Evolutionary conservation across 1,139 yeast genomes (phyloP).

Genomic region (Pichia sp.): DNA sequence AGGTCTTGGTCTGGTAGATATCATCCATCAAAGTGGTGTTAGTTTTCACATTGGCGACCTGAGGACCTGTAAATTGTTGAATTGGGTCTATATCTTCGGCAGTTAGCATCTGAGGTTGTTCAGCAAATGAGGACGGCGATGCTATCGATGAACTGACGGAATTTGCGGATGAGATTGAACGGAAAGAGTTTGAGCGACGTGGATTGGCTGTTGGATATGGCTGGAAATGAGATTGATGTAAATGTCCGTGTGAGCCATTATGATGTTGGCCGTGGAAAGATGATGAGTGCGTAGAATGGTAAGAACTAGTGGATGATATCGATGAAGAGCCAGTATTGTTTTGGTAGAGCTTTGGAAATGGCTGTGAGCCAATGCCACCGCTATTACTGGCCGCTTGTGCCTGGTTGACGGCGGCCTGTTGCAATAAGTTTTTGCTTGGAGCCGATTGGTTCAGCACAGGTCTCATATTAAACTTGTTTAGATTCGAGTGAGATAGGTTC

Average conservation of each 20-base stretch:
- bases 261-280: constrained; percentile 16
- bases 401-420: constrained; percentile 8
- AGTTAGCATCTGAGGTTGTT: constrained; percentile 22
- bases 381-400: constrained; percentile 2
- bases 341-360: constrained; percentile 13
- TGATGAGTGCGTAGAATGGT: constrained; percentile 9
- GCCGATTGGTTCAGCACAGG: constrained; percentile 4
- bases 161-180: constrained; percentile 24
- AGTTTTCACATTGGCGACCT: constrained; percentile 24
- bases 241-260: constrained; percentile 19
- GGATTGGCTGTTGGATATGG: constrained; percentile 23
- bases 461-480: constrained; percentile 16
- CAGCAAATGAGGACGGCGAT: constrained; percentile 19
- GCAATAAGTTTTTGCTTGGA: constrained; percentile 10
- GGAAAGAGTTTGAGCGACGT: constrained; percentile 24
- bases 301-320: constrained; percentile 13
- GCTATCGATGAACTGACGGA: constrained; percentile 19
- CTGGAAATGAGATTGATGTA: constrained; percentile 23
- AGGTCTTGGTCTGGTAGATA: constrained; percentile 25
- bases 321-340: constrained; percentile 24
- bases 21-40: constrained; percentile 28
- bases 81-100: constrained; percentile 21
- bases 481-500: constrained; percentile 17
- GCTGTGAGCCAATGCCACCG: too few relatives aligned
- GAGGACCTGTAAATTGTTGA: constrained; percentile 18